Evolutionary conservation across 208 protist genomes (phyloP).

Genomic region (Leishmania major): DNA sequence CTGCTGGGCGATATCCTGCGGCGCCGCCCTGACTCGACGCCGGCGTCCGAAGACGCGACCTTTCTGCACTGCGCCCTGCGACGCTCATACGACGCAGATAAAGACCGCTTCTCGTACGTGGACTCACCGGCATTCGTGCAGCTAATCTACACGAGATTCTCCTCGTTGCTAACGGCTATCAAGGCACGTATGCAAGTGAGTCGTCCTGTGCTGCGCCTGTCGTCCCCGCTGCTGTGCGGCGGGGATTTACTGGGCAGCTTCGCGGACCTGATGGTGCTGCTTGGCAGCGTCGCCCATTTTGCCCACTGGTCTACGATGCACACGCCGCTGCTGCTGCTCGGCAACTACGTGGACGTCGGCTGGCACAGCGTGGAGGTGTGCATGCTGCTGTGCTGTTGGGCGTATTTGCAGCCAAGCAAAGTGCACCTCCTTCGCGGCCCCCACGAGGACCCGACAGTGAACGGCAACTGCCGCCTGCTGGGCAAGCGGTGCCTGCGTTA

Average conservation of each 20-base stretch:
- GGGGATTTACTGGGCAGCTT: constrained; percentile 81
- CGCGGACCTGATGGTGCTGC: constrained; percentile 54
- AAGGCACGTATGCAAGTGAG: constrained; percentile 1
- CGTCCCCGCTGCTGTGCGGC: constrained; percentile 62
- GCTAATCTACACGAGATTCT: constrained; percentile 18
- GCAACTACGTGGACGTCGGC: constrained; percentile 97
- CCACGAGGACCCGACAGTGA: constrained; percentile 82
- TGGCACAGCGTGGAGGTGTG: constrained; percentile 77
- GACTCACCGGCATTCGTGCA: constrained; percentile 2
- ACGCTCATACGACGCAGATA: constrained; percentile 24
- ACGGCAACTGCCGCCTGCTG: constrained; percentile 61
- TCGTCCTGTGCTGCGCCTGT: constrained; percentile 39
- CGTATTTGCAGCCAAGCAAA: constrained; percentile 53
- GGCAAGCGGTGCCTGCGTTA: constrained; percentile 53
- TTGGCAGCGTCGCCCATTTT: constrained; percentile 45
- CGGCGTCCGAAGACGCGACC: constrained; percentile 5
- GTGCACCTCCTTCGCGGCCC: constrained; percentile 90
- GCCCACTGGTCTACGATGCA: constrained; percentile 51
- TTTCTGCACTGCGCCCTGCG: constrained; percentile 28
- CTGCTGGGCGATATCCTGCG: constrained; percentile 6
- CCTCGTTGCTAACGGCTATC: constrained; percentile 6
- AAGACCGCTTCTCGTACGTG: constrained; percentile 20
- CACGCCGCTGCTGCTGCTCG: constrained; percentile 94
- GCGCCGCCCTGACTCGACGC: not conserved
- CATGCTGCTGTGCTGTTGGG: constrained; percentile 73